A percentile compares a stretch with the other conserved stretches of the same genome.
phyloP scores from a whole-genome alignment of 805 yeast genomes.

The Schwanniomyces pseudopolymorphus region DNA sequence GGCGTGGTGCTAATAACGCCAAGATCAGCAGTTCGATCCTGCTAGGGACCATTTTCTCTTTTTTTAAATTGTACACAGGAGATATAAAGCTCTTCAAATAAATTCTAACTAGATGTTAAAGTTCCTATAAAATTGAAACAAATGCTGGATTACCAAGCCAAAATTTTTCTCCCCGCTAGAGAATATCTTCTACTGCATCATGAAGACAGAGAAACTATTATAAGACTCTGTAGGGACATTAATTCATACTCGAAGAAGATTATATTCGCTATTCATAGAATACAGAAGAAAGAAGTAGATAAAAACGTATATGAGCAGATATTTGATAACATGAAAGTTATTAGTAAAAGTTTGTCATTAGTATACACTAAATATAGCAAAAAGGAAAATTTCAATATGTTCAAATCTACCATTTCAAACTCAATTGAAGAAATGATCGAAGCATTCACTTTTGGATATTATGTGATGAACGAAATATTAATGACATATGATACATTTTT shows the following conservation, averaged over 20 bases:
- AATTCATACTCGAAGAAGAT: slow-evolving; percentile 39
- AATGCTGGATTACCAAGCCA: slow-evolving; percentile 4
- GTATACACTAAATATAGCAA: slow-evolving; percentile 6
- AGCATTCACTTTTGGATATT: slow-evolving; percentile 23
- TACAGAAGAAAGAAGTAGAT: slow-evolving; percentile 2
- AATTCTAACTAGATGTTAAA: too few species aligned
- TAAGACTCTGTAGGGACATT: slow-evolving; percentile 35
- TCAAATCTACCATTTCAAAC: slow-evolving; percentile 20
- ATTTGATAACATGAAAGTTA: slow-evolving; percentile 9
- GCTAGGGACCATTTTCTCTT: slow-evolving; percentile 66
- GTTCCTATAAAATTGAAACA: not conserved
- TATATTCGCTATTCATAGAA: slow-evolving; percentile 23
- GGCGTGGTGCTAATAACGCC: slow-evolving; percentile 57
- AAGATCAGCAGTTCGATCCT: slow-evolving; percentile 86
- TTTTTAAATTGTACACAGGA: not conserved
- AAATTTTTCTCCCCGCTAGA: slow-evolving; percentile 21
- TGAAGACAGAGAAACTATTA: slow-evolving; percentile 32
- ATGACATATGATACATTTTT: slow-evolving; percentile 13
- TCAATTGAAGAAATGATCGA: slow-evolving; percentile 27
- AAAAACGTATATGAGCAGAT: slow-evolving; percentile 10
- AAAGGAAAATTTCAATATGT: slow-evolving; percentile 12
- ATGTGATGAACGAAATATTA: slow-evolving; percentile 9
- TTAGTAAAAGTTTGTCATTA: slow-evolving; percentile 8
- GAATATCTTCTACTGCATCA: slow-evolving; percentile 20
- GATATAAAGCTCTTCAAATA: too few species aligned